Evolutionary conservation across 78 protist genomes (phyloP).

Genomic region (Dictyostelium purpureum): DNA sequence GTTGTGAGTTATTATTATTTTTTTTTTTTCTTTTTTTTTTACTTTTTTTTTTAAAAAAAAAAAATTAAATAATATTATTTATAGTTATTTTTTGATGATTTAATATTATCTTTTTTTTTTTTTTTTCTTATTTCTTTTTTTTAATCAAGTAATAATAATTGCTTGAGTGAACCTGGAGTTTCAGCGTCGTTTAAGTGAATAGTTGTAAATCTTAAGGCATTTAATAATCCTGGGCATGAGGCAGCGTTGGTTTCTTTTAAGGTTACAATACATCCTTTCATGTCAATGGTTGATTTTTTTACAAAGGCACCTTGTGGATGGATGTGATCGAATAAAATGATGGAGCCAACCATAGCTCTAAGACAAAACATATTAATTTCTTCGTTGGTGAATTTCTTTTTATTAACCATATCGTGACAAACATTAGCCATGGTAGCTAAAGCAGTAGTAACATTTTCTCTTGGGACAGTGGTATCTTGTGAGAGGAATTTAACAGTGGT

Average conservation of each 20-base stretch:
- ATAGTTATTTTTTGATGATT: too few species aligned
- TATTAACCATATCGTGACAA: slow-evolving; percentile 86
- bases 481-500: slow-evolving; percentile 84
- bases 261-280: slow-evolving; percentile 73
- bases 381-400: slow-evolving; percentile 58
- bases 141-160: slow-evolving; percentile 68
- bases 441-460: slow-evolving; percentile 79
- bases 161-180: slow-evolving; percentile 83
- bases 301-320: slow-evolving; percentile 86
- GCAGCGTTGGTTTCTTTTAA: slow-evolving; percentile 62
- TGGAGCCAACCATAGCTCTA: slow-evolving; percentile 87
- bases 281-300: slow-evolving; percentile 83
- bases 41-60: too few species aligned
- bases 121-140: background rate
- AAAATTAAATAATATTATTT: too few species aligned
- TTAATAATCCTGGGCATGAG: slow-evolving; percentile 76
- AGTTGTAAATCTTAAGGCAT: slow-evolving; percentile 91
- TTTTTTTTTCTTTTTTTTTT: too few species aligned
- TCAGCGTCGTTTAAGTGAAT: slow-evolving; percentile 86
- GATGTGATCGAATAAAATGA: slow-evolving; percentile 88
- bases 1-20: too few species aligned
- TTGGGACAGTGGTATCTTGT: slow-evolving; percentile 77
- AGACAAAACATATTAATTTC: slow-evolving; percentile 86
- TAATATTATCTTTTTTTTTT: background rate
- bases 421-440: slow-evolving; percentile 84